Percentiles rank a stretch among this genome's conserved stretches.
These are phyloP conservation scores for Podila horticola DNA, from an alignment of 192 early-diverging fungal species.

Conservation along the genomic window DNA sequence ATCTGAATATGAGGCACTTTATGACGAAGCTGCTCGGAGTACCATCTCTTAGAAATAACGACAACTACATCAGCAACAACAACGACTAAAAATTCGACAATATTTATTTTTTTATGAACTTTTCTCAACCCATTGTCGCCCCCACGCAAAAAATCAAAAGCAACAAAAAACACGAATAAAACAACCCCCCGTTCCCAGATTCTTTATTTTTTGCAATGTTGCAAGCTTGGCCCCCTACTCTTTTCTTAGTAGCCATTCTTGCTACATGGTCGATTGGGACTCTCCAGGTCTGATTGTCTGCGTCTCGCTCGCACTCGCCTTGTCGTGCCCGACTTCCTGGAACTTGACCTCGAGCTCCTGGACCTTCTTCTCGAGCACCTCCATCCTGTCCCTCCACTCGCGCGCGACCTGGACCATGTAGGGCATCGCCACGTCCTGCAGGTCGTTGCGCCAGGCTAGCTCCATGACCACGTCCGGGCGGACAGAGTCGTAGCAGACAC, in stretches of 20 bases:
- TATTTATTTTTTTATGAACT: background rate
- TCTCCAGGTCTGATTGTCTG: no score
- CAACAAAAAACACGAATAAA: background rate
- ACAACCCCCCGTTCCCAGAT: no score
- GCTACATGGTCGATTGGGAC: no score
- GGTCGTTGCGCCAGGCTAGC: conserved; percentile 87
- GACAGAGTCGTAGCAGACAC: conserved; percentile 94
- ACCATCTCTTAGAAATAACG: conserved; percentile 22
- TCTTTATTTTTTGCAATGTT: no score
- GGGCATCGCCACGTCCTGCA: conserved; percentile 96
- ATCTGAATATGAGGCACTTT: conserved; percentile 45
- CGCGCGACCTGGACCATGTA: conserved; percentile 93
- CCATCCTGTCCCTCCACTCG: conserved; percentile 87
- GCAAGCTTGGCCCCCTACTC: no score
- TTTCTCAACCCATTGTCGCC: background rate
- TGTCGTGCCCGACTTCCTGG: no score
- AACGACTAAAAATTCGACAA: background rate
- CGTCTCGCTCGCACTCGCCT: no score
- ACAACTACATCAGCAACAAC: background rate
- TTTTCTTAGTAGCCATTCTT: no score
- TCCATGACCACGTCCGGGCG: conserved; percentile 95
- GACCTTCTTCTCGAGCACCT: conserved; percentile 38
- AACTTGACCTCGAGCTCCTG: conserved; percentile 33
- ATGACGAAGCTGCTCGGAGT: conserved; percentile 50
- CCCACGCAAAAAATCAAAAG: background rate